Base-by-base conservation (phyloP, 192 early-diverging fungal genomes). In the Kappamyces sp. region DNA sequence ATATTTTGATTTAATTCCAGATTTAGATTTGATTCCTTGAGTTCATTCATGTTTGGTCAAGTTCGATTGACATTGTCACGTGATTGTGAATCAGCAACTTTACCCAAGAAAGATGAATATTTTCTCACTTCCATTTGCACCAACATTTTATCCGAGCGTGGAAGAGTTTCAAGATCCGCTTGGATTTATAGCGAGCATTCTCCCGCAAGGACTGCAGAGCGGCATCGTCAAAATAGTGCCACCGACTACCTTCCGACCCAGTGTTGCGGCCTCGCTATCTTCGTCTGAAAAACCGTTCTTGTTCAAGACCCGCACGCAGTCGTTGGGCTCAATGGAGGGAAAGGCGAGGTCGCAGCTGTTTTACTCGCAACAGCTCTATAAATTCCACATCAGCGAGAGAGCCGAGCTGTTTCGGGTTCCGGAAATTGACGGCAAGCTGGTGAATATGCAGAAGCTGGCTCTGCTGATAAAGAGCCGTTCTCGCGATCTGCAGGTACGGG, bases 181-280 rank as follows among this genome's bases (percentile, higher is more conserved):
- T 29, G 67, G 68, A 50, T 98, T 89, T 66, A 91, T 98, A 94
- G 96, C 64, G 75, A 86, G 8, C 62, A 74, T 1, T 69, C 81
- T 60, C 93, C 83, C 45, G 89, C 94, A 62, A 53, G 71, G 57
- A 79, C 81, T n/a, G 92, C 22, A 22, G 22, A 22, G 22, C 22
- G 22, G 95, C 4, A 84, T 95, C 48, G 84, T 87, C 69, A 98
- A 98, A 67, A 88, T 98, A 61, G 79, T 98, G 33, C 95, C 95
- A 47, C 95, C 95, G 37, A 94, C 92, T 75, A 70, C 85, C 5
- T 63, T 98, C 43, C 88, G 94, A 61, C 86, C 88, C 47, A 67
- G 84, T 75, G 87, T 83, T 59, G 38, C 62, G 45, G 63, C 31
- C 47, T 49, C 63, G 50, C 67, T 50, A 32, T 36, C 42, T 35